Percentiles rank a stretch among this genome's conserved stretches.
Conservation (phyloP, 2,329 filamentous ascomycete species). For the Colletotrichum filicis region DNA sequence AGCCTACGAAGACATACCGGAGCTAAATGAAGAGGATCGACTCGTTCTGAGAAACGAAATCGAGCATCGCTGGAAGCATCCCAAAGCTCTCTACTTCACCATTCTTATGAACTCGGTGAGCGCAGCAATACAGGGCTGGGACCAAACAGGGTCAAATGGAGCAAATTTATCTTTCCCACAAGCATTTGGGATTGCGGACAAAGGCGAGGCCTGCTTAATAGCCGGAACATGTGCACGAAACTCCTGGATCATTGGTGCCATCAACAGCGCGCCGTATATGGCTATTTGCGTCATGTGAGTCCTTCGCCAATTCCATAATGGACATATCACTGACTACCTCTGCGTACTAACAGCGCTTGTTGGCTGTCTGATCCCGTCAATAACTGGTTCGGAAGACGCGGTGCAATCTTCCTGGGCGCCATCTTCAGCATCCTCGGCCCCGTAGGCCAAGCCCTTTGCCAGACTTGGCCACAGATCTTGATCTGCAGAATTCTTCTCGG, state of each 20-base stretch:
- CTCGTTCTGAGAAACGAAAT: slow-evolving; percentile 53
- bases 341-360: slow-evolving; percentile 41
- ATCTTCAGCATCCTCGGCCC: slow-evolving; percentile 71
- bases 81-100: slow-evolving; percentile 59
- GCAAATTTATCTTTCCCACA: slow-evolving; percentile 59
- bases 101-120: slow-evolving; percentile 63
- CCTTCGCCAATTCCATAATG: background rate
- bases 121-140: slow-evolving; percentile 65
- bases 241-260: slow-evolving; percentile 69
- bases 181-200: slow-evolving; percentile 61
- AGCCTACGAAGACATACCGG: slow-evolving; percentile 57
- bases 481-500: slow-evolving; percentile 61
- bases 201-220: slow-evolving; percentile 38
- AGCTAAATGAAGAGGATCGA: slow-evolving; percentile 56
- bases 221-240: slow-evolving; percentile 55
- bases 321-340: background rate
- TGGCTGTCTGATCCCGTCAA: slow-evolving; percentile 74
- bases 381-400: slow-evolving; percentile 66
- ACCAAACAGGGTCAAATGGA: slow-evolving; percentile 58
- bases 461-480: slow-evolving; percentile 69
- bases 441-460: slow-evolving; percentile 68
- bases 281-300: slow-evolving; percentile 28
- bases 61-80: slow-evolving; percentile 61
- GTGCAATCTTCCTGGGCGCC: slow-evolving; percentile 72
- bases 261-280: slow-evolving; percentile 63